Evolutionary conservation across 257 asterid species (phyloP).

Genomic region (Nicotiana undulata): DNA sequence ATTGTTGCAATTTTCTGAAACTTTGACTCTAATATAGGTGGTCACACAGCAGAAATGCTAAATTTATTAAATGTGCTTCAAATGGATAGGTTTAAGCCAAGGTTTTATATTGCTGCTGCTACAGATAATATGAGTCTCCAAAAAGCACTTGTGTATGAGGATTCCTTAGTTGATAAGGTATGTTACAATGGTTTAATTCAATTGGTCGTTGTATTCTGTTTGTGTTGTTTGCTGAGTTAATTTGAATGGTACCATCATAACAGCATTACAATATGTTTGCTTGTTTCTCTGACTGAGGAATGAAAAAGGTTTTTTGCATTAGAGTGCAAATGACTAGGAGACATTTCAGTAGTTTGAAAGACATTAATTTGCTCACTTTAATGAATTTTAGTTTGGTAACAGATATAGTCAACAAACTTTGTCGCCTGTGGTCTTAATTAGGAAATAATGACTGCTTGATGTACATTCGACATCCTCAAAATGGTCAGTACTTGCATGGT

Average conservation of each 20-base stretch:
- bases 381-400: background rate
- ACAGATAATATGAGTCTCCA: constrained; percentile 96
- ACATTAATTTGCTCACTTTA: background rate
- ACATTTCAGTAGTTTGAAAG: background rate
- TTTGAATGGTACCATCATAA: background rate
- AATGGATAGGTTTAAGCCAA: constrained; percentile 56
- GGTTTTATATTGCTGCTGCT: constrained; percentile 85
- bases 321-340: background rate
- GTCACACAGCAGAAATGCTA: constrained; percentile 97
- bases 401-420: background rate
- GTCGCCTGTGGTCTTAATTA: background rate
- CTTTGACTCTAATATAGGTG: constrained; percentile 42
- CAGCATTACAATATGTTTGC: background rate
- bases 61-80: constrained; percentile 62
- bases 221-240: background rate
- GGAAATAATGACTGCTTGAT: background rate
- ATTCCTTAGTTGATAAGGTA: constrained; percentile 53
- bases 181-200: background rate
- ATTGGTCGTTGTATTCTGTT: background rate
- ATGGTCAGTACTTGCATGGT: background rate
- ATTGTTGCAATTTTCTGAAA: constrained; percentile 23
- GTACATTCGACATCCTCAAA: background rate
- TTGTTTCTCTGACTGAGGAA: background rate
- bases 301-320: background rate
- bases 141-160: constrained; percentile 72